phyloP scores from a whole-genome alignment of 2,329 filamentous ascomycete species.

The Ophiocordyceps robertsii region DNA sequence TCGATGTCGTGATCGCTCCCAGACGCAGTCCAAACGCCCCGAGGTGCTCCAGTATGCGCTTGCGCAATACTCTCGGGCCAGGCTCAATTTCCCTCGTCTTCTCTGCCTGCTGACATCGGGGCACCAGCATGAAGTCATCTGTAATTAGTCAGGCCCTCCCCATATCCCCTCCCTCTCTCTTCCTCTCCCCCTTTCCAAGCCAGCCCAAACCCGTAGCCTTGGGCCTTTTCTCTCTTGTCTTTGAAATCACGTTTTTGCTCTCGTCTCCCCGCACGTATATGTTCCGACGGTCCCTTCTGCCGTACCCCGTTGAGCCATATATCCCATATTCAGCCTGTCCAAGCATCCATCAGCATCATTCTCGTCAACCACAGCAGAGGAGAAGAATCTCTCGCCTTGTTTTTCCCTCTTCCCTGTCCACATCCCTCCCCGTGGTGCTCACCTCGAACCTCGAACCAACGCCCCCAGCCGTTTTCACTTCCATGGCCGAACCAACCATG shows the following conservation, averaged over 20 bases:
- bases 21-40: slow-evolving; percentile 15
- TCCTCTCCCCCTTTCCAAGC: neutral
- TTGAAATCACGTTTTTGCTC: neutral
- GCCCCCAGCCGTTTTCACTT: neutral
- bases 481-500: neutral
- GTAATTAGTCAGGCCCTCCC: too few relatives aligned
- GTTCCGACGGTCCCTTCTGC: neutral
- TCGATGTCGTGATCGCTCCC: slow-evolving; percentile 37
- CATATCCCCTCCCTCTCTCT: neutral
- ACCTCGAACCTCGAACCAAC: too few relatives aligned
- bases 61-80: neutral
- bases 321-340: too few relatives aligned
- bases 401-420: too few relatives aligned
- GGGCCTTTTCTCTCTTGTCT: neutral
- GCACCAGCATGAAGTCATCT: too few relatives aligned
- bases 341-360: too few relatives aligned
- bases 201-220: neutral
- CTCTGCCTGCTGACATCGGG: too few relatives aligned
- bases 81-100: too few relatives aligned
- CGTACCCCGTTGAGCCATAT: too few relatives aligned
- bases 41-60: slow-evolving; percentile 4
- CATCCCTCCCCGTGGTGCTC: too few relatives aligned
- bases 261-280: neutral
- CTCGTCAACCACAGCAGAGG: too few relatives aligned
- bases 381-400: too few relatives aligned